These are phyloP conservation scores for Pholiota conissans DNA, from an alignment of 768 basidiomycete species.

Conservation along the genomic window DNA sequence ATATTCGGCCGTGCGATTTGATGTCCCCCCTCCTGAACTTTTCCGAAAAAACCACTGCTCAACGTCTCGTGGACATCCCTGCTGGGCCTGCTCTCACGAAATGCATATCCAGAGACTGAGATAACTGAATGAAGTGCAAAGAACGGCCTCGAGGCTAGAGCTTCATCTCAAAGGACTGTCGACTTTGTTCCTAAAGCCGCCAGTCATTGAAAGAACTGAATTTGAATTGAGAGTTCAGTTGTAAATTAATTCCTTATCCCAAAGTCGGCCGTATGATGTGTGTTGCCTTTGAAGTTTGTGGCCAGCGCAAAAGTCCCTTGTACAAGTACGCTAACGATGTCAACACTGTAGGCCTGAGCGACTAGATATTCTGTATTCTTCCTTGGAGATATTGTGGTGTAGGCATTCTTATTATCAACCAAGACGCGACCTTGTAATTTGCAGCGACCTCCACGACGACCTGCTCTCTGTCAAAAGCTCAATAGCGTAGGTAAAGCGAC, in stretches of 20 bases:
- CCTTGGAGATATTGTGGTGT: neutral
- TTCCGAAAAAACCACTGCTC: neutral
- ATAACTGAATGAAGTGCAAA: neutral
- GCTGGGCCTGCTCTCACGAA: neutral
- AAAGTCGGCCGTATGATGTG: too few relatives aligned
- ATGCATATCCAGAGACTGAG: neutral
- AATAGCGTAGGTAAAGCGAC: neutral
- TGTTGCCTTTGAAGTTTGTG: too few relatives aligned
- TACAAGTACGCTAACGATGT: too few relatives aligned
- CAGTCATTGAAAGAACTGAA: too few relatives aligned
- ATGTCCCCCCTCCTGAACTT: neutral
- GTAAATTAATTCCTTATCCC: too few relatives aligned
- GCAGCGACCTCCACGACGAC: neutral
- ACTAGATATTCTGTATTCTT: neutral
- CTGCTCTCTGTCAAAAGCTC: neutral
- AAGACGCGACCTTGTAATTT: neutral
- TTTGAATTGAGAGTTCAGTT: too few relatives aligned
- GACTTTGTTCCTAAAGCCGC: neutral
- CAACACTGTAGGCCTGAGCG: neutral
- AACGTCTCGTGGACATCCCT: neutral
- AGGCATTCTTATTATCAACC: too few relatives aligned
- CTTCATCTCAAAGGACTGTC: neutral
- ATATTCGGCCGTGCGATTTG: conserved; percentile 1
- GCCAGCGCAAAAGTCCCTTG: too few relatives aligned
- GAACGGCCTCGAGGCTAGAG: neutral